phyloP scores from a whole-genome alignment of 306 rosid genomes.

The Acacia confusa region DNA sequence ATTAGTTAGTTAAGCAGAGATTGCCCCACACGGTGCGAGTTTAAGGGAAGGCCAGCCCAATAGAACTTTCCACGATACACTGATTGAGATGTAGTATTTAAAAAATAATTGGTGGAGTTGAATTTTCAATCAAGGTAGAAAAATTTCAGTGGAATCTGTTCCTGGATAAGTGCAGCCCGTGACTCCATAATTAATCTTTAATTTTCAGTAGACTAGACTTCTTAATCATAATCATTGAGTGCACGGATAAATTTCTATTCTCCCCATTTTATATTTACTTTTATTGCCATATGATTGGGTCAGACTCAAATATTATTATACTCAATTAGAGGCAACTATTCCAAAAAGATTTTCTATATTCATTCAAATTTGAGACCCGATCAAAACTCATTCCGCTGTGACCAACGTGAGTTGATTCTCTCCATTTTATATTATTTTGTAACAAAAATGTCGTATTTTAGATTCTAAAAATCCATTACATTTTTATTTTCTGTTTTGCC shows the following conservation, averaged over 20 bases:
- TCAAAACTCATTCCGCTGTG: too few relatives aligned
- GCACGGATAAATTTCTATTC: neutral
- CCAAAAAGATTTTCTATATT: rapidly evolving
- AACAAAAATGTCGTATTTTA: too few relatives aligned
- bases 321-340: too few relatives aligned
- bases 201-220: neutral
- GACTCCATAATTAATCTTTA: conserved; percentile 9
- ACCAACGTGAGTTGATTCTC: too few relatives aligned
- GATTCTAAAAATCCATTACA: too few relatives aligned
- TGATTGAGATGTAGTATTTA: neutral
- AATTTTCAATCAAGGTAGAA: neutral
- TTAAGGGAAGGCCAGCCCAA: neutral
- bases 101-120: neutral
- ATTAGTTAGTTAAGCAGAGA: neutral
- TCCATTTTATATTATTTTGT: too few relatives aligned
- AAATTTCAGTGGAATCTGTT: conserved; percentile 16
- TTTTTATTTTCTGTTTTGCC: too few relatives aligned
- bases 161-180: conserved; percentile 31
- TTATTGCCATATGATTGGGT: too few relatives aligned
- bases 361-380: too few relatives aligned
- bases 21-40: neutral
- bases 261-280: neutral
- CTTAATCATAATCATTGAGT: neutral
- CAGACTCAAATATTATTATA: too few relatives aligned
- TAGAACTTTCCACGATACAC: neutral